Percentiles rank a stretch among this genome's conserved stretches.
Conservation (phyloP, 192 early-diverging fungal genomes). For the Obelidium mucronatum region DNA sequence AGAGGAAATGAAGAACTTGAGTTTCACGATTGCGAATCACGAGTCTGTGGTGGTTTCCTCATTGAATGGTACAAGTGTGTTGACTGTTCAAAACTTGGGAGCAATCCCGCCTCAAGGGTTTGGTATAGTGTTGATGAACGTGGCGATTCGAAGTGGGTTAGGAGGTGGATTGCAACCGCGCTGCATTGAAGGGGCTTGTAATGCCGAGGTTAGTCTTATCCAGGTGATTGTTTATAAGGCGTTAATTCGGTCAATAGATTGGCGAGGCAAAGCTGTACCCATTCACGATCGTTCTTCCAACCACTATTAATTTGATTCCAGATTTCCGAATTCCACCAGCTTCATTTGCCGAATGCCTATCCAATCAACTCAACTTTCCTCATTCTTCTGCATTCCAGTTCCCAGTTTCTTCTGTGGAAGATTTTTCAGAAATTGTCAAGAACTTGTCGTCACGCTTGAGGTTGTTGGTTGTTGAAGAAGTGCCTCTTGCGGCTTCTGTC, state of each 20-base stretch:
- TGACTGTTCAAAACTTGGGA: conserved; percentile 3
- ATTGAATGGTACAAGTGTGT: conserved; percentile 7
- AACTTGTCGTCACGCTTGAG: conserved; percentile 14
- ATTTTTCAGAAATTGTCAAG: background rate
- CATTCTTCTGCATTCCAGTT: conserved; percentile 37
- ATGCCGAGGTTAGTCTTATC: background rate
- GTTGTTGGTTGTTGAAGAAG: conserved; percentile 31
- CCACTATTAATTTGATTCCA: conserved; percentile 7
- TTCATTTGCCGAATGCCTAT: conserved; percentile 27
- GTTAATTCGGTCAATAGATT: background rate
- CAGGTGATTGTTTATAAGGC: background rate
- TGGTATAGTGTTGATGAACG: conserved; percentile 32
- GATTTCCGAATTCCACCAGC: conserved; percentile 10
- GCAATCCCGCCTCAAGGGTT: background rate
- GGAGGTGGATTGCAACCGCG: background rate
- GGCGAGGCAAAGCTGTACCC: background rate
- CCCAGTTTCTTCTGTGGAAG: background rate
- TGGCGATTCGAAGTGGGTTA: background rate
- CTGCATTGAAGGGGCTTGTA: conserved; percentile 13
- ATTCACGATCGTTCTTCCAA: conserved; percentile 8
- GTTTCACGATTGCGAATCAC: background rate
- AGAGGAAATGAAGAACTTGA: background rate
- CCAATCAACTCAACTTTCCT: conserved; percentile 30
- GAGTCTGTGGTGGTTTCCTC: background rate
- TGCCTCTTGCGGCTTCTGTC: conserved; percentile 35